Evolutionary conservation across 2,329 filamentous ascomycete species (phyloP), one percentile per base, ranked within the genome.

Genomic region (Juglanconis sp.): DNA sequence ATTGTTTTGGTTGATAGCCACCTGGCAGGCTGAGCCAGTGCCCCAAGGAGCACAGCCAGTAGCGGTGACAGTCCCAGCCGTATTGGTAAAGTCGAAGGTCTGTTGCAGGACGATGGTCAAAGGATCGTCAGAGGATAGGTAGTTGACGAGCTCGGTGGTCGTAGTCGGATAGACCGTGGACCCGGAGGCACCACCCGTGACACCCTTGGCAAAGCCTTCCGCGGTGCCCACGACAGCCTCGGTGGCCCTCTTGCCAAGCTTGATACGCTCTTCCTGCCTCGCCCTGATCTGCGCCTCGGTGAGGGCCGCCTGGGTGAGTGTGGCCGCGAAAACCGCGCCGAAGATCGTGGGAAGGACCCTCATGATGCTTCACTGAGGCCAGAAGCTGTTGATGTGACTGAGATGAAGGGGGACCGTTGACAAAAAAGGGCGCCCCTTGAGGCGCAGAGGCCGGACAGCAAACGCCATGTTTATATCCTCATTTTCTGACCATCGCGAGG

Each of bases 41-140:
- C 81, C 84, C 72, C 79, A 84, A 24, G 85, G 84, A 15, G 83
- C 80, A 66, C 86, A 88, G 24, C 85, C 85, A 11, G 76, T 78
- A 47, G 71, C 77, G 34, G 76, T 81, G 5, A 74, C 75, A 2
- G 76, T 80, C 42, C 84, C 84, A 68, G 86, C 83, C 7, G 77
- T 78, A 42, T 76, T 77, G 36, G 75, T 80, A 75, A 85, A 87
- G 73, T 84, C 79, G 67, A 81, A 80, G 47, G 76, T 78, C 69
- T 84, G 81, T 69, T 79, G 78, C 32, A 88, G 74, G 57, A 87
- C 77, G 65, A 88, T 87, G 24, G 35, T 15, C 5, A 49, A 38
- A 5, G 53, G 15, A 5, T 13, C 11, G 6, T 1, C 8, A 11
- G 32, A 60, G 31, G 35, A 40, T 6, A 60, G 31, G 38, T 35